Percentiles rank a stretch among this genome's conserved stretches.
phyloP scores from a whole-genome alignment of 371 early-diverging fungal species.

The Mucor piriformis region DNA sequence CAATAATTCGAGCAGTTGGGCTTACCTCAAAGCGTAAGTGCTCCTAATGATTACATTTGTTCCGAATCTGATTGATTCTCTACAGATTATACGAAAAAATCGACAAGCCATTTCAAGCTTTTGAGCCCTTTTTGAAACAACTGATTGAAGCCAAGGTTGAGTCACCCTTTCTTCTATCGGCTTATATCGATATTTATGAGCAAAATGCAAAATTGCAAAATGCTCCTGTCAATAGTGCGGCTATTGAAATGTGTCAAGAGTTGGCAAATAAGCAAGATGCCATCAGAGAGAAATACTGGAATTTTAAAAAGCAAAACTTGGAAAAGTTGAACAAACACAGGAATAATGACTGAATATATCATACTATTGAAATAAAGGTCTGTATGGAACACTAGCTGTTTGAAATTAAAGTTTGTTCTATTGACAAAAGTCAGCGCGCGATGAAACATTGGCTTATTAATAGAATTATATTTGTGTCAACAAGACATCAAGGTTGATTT shows the following conservation, averaged over 20 bases:
- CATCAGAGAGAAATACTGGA: slow-evolving; percentile 78
- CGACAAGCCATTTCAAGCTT: slow-evolving; percentile 33
- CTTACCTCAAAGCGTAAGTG: slow-evolving; percentile 74
- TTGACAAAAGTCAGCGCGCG: too few relatives aligned
- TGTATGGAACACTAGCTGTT: too few relatives aligned
- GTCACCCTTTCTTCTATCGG: slow-evolving; percentile 66
- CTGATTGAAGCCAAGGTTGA: slow-evolving; percentile 36
- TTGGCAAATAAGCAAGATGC: slow-evolving; percentile 68
- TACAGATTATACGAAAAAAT: slow-evolving; percentile 53
- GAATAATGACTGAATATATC: too few relatives aligned
- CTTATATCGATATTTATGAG: slow-evolving; percentile 72
- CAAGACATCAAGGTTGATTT: too few relatives aligned
- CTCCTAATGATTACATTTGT: neutral
- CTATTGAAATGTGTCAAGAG: slow-evolving; percentile 56
- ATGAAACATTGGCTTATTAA: too few relatives aligned
- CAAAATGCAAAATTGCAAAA: slow-evolving; percentile 45
- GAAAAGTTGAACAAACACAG: slow-evolving; percentile 12
- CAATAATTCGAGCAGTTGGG: slow-evolving; percentile 90
- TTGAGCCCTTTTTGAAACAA: slow-evolving; percentile 54
- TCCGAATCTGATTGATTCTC: neutral
- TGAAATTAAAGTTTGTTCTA: too few relatives aligned
- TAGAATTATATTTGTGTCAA: too few relatives aligned
- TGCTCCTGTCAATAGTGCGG: slow-evolving; percentile 37
- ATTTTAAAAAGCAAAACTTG: slow-evolving; percentile 59
- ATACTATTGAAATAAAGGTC: too few relatives aligned